These are phyloP conservation scores for Boletales sp. DNA, from an alignment of 768 basidiomycete species.

Conservation along the genomic window DNA sequence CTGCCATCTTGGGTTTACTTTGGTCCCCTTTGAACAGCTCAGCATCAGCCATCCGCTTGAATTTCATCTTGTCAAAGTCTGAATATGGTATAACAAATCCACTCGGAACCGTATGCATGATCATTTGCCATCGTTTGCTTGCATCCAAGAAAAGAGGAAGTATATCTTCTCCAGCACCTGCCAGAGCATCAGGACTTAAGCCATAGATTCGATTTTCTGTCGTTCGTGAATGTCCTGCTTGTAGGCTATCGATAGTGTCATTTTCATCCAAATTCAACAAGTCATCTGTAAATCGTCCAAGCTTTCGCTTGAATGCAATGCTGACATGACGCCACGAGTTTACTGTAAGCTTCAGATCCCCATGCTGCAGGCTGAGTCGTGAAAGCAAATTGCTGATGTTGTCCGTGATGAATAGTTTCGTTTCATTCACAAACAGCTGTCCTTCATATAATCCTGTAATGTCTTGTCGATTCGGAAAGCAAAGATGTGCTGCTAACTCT, in stretches of 20 bases:
- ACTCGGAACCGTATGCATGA: not conserved
- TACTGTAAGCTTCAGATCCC: not conserved
- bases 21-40: too few species aligned
- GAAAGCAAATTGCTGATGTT: not conserved
- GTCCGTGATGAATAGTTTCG: not conserved
- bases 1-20: too few species aligned
- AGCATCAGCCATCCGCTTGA: too few species aligned
- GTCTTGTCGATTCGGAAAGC: not conserved
- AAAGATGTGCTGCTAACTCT: not conserved
- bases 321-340: constrained; percentile 5
- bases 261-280: not conserved
- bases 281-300: not conserved
- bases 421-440: constrained; percentile 17
- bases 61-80: too few species aligned
- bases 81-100: not conserved
- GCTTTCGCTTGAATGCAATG: constrained; percentile 3
- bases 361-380: not conserved
- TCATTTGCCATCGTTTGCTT: constrained; percentile 5
- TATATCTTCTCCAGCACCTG: constrained; percentile 19
- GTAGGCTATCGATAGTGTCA: not conserved
- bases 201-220: constrained; percentile 31
- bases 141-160: constrained; percentile 23
- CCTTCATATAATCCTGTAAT: constrained; percentile 5
- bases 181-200: constrained; percentile 20
- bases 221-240: constrained; percentile 15